These are phyloP conservation scores for Cyclostephanos tholiformis DNA, from an alignment of 108 stramenopile genomes.

Conservation along the genomic window DNA sequence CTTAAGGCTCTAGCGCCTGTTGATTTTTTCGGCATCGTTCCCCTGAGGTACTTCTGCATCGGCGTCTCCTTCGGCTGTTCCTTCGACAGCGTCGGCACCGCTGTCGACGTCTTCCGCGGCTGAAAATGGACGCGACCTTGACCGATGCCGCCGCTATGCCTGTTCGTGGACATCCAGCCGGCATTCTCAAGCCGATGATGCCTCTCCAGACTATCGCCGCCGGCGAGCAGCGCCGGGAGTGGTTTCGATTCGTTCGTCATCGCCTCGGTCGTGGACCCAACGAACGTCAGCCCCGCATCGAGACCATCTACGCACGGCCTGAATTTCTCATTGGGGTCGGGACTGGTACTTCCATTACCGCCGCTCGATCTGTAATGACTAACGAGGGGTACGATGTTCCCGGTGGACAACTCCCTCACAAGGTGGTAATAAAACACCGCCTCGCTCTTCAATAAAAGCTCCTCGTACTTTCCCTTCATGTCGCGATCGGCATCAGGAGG, in stretches of 20 bases:
- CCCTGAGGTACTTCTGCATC: background rate
- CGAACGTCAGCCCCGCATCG: constrained; percentile 28
- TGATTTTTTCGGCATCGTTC: background rate
- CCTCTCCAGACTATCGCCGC: background rate
- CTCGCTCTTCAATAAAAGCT: constrained; percentile 71
- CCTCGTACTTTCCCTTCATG: constrained; percentile 59
- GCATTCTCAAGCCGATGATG: background rate
- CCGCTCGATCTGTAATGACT: constrained; percentile 17
- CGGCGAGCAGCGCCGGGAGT: constrained; percentile 5
- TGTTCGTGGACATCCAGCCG: constrained; percentile 20
- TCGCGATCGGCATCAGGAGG: constrained; percentile 9
- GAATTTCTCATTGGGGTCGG: constrained; percentile 2
- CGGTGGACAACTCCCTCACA: constrained; percentile 42
- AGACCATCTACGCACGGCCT: constrained; percentile 9
- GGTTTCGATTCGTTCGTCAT: constrained; percentile 9
- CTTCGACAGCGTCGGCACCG: background rate
- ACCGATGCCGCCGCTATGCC: background rate
- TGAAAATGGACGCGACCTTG: background rate
- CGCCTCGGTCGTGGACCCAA: constrained; percentile 35
- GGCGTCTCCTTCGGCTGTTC: constrained; percentile 1
- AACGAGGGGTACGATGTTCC: constrained; percentile 37
- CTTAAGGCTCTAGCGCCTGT: background rate
- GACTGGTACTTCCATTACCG: background rate
- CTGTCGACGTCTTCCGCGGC: background rate
- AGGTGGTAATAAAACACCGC: constrained; percentile 88